Percentiles rank a stretch among this genome's conserved stretches.
These are phyloP conservation scores for Blastobotrys illinoisensis DNA, from an alignment of 1,139 yeast genomes.

Conservation along the genomic window DNA sequence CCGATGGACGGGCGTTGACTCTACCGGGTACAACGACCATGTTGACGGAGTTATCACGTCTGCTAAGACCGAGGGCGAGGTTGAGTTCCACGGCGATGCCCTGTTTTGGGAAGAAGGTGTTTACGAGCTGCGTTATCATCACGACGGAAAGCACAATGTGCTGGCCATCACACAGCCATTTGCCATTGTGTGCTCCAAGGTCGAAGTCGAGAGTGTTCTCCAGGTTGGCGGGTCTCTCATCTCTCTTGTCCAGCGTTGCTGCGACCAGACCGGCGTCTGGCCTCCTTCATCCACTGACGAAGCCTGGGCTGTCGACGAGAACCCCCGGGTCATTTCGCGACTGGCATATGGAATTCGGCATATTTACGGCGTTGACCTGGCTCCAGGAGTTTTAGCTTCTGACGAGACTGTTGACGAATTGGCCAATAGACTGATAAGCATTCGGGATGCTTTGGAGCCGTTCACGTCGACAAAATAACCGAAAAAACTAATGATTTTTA, in stretches of 20 bases:
- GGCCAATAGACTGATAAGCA: conserved; percentile 27
- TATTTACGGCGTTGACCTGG: conserved; percentile 32
- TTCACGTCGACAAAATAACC: conserved; percentile 15
- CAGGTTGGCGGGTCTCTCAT: conserved; percentile 30
- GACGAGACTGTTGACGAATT: conserved; percentile 29
- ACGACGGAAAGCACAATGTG: conserved; percentile 66
- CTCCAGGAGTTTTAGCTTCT: conserved; percentile 29
- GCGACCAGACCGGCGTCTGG: conserved; percentile 18
- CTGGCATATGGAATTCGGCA: conserved; percentile 29
- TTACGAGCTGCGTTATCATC: conserved; percentile 73
- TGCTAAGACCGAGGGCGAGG: conserved; percentile 42
- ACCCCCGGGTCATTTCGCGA: conserved; percentile 24
- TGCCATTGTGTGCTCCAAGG: conserved; percentile 46
- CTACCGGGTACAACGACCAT: conserved; percentile 30
- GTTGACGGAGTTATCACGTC: conserved; percentile 18
- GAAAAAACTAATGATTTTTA: not conserved
- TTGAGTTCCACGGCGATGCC: conserved; percentile 46
- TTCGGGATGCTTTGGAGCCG: conserved; percentile 29
- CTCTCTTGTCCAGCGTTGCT: conserved; percentile 25
- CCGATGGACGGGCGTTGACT: conserved; percentile 59
- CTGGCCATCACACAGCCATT: conserved; percentile 65
- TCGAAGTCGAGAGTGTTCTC: conserved; percentile 35
- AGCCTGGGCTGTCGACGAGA: conserved; percentile 25
- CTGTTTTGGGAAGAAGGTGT: conserved; percentile 67
- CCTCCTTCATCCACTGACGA: conserved; percentile 24